phyloP scores from a whole-genome alignment of 768 basidiomycete genomes.

The Coprinellus micaceus region DNA sequence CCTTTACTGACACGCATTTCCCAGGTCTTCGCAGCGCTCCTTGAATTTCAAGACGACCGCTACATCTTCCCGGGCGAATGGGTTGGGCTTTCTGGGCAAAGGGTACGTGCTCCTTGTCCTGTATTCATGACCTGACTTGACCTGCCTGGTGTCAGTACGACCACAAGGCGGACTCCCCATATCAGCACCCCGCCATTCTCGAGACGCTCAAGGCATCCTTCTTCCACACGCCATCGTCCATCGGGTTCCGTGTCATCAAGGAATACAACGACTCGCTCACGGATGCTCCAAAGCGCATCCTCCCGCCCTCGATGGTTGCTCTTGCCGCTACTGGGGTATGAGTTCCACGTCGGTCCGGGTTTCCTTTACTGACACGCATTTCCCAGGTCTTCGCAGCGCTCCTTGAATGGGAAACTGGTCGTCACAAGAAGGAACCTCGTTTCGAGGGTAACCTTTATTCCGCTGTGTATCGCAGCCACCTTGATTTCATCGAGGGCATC shows the following conservation, averaged over 20 bases:
- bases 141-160: too few species aligned
- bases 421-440: neutral
- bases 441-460: neutral
- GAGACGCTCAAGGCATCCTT: neutral
- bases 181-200: neutral
- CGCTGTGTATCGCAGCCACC: neutral
- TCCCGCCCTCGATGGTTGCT: neutral
- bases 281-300: neutral
- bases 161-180: neutral
- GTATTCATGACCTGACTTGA: too few species aligned
- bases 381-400: neutral
- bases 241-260: neutral
- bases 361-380: neutral
- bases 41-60: too few species aligned
- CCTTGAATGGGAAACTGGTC: neutral
- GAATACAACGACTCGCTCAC: neutral
- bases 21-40: neutral
- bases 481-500: neutral
- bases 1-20: neutral
- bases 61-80: too few species aligned
- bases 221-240: neutral
- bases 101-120: too few species aligned
- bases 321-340: neutral
- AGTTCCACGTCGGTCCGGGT: neutral
- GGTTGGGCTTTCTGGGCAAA: too few species aligned